phyloP scores from a whole-genome alignment of 768 basidiomycete genomes.

The Hydnum rufescens region DNA sequence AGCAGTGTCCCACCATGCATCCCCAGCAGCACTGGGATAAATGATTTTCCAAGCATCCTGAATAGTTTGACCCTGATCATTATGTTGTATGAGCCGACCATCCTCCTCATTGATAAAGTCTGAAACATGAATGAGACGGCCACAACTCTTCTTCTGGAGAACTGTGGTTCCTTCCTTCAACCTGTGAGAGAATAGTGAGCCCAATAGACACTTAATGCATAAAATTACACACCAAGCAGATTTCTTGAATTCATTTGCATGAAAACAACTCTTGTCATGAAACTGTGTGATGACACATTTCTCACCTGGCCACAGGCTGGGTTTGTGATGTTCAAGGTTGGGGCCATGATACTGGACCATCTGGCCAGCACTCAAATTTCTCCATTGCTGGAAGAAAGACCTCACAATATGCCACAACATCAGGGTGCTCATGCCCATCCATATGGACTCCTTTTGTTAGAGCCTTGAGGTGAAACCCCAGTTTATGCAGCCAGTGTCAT shows the following conservation, averaged over 20 bases:
- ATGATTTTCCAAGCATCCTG: constrained; percentile 17
- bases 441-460: no score
- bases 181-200: neutral
- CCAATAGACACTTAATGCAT: neutral
- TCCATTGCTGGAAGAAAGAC: no score
- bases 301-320: constrained; percentile 11
- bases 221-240: neutral
- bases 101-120: constrained; percentile 22
- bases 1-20: constrained; percentile 7
- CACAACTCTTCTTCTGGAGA: constrained; percentile 13
- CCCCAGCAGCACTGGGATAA: neutral
- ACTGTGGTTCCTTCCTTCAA: constrained; percentile 7
- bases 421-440: no score
- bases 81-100: constrained; percentile 14
- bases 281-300: constrained; percentile 15
- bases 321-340: no score
- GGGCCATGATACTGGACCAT: no score
- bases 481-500: neutral
- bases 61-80: constrained; percentile 14
- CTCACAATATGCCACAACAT: no score
- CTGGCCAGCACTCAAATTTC: no score
- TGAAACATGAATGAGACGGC: no score
- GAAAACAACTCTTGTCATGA: constrained; percentile 19
- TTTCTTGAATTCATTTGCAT: constrained; percentile 15
- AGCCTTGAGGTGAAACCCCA: no score